These are phyloP conservation scores for Leccinum olivaceopallidum DNA, from an alignment of 768 basidiomycete species.

Conservation along the genomic window DNA sequence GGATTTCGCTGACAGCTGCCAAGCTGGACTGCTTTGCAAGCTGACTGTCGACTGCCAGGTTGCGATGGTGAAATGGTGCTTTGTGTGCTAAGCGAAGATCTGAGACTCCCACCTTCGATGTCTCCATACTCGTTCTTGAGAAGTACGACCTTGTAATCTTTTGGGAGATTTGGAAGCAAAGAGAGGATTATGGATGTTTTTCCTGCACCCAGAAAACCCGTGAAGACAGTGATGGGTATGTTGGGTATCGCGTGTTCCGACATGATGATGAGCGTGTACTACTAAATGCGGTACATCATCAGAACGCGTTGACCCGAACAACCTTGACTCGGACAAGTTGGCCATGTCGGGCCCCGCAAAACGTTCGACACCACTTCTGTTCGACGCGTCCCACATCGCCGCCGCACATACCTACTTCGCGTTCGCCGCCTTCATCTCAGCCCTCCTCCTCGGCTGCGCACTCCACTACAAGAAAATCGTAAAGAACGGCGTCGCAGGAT, in stretches of 20 bases:
- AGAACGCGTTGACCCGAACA: neutral
- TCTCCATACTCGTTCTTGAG: constrained; percentile 98
- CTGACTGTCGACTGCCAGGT: constrained; percentile 81
- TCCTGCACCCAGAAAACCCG: constrained; percentile 88
- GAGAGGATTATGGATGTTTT: constrained; percentile 83
- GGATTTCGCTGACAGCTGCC: constrained; percentile 87
- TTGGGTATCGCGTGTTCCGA: constrained; percentile 5
- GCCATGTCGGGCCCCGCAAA: constrained; percentile 24
- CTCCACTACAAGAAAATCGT: constrained; percentile 86
- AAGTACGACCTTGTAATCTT: constrained; percentile 85
- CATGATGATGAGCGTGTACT: constrained; percentile 9
- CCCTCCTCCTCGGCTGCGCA: constrained; percentile 61
- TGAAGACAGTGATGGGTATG: constrained; percentile 93
- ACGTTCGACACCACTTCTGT: constrained; percentile 18
- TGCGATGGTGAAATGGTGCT: constrained; percentile 5
- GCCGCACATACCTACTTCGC: constrained; percentile 67
- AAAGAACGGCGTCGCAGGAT: constrained; percentile 80
- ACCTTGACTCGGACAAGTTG: neutral
- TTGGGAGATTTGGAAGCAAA: constrained; percentile 76
- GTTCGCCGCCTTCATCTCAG: constrained; percentile 59
- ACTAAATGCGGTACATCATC: neutral
- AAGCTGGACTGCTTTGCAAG: constrained; percentile 83
- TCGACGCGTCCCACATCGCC: constrained; percentile 57
- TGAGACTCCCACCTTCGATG: constrained; percentile 62
- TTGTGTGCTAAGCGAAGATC: neutral